Percentiles rank a stretch among this genome's conserved stretches.
These are phyloP conservation scores for Pichiaceae sp. DNA, from an alignment of 1,139 yeast species.

Conservation along the genomic window DNA sequence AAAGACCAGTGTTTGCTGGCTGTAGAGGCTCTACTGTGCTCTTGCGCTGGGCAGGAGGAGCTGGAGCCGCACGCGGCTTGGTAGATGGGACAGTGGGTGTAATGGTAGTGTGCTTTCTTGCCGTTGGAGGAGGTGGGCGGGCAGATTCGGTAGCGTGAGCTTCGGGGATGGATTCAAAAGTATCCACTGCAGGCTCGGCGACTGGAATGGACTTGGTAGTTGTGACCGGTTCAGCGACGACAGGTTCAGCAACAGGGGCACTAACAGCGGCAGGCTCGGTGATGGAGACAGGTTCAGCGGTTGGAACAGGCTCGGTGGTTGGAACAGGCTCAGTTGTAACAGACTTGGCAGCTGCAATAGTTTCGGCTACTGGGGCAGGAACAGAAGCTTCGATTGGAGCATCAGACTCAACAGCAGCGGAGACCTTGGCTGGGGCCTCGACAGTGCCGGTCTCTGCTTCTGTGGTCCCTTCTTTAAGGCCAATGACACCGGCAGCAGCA, in stretches of 20 bases:
- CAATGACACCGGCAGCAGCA: background rate
- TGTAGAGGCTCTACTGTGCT: conserved; percentile 7
- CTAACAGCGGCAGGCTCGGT: conserved; percentile 8
- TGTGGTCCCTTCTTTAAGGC: too few species aligned
- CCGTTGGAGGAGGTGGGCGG: conserved; percentile 66
- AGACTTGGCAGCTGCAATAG: conserved; percentile 3
- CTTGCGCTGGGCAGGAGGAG: conserved; percentile 24
- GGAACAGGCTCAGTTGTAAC: conserved; percentile 5
- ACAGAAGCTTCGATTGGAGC: too few species aligned
- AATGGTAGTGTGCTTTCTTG: conserved; percentile 38
- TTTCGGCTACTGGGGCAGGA: too few species aligned
- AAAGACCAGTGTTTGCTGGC: conserved; percentile 14
- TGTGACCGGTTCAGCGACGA: background rate
- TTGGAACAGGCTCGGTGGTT: background rate
- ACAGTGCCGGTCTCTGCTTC: conserved; percentile 2
- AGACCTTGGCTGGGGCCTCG: too few species aligned
- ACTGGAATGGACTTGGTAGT: background rate
- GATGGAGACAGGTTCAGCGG: conserved; percentile 3
- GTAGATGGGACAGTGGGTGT: conserved; percentile 2
- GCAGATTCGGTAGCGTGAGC: conserved; percentile 32
- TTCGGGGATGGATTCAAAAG: background rate
- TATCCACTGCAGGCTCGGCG: background rate
- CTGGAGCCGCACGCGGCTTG: conserved; percentile 22
- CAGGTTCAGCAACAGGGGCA: conserved; percentile 3
- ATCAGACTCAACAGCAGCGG: too few species aligned